Conservation (phyloP, 2,329 filamentous ascomycete species). For the Colletotrichum tropicale region DNA sequence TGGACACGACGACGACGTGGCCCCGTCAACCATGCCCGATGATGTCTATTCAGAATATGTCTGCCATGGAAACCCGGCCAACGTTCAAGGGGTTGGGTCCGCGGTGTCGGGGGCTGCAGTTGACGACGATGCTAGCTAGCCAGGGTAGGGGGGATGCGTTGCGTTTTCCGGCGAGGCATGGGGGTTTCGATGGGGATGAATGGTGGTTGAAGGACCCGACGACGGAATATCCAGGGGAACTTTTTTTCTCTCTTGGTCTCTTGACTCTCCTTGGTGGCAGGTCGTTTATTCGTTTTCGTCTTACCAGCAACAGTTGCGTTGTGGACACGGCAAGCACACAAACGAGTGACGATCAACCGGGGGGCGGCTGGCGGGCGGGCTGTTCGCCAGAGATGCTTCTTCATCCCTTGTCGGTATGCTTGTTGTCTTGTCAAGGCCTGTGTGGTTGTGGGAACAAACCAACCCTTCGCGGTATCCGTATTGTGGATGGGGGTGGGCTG, state of each 20-base stretch:
- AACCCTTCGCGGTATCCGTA: not conserved
- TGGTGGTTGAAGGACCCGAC: not conserved
- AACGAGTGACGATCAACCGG: not conserved
- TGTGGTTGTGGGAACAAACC: not conserved
- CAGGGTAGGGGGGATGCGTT: not conserved
- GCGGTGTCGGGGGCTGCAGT: not conserved
- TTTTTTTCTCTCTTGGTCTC: not conserved
- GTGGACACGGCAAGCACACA: not conserved
- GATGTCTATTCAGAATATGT: not conserved
- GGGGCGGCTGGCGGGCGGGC: not conserved
- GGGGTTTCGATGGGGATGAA: not conserved
- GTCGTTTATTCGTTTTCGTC: not conserved
- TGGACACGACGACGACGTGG: not conserved
- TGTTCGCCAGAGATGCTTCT: not conserved
- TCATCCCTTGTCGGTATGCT: not conserved
- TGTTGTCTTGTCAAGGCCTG: slow-evolving; percentile 1
- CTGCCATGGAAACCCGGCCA: not conserved
- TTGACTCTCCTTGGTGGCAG: not conserved
- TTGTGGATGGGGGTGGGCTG: not conserved
- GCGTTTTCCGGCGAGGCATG: not conserved
- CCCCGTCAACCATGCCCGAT: not conserved
- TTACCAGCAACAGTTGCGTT: not conserved
- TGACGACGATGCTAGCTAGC: not conserved
- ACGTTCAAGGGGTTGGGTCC: not conserved
- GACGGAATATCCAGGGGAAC: not conserved